Base-by-base conservation (phyloP, 305 asterid species). In the Ajuga reptans region DNA sequence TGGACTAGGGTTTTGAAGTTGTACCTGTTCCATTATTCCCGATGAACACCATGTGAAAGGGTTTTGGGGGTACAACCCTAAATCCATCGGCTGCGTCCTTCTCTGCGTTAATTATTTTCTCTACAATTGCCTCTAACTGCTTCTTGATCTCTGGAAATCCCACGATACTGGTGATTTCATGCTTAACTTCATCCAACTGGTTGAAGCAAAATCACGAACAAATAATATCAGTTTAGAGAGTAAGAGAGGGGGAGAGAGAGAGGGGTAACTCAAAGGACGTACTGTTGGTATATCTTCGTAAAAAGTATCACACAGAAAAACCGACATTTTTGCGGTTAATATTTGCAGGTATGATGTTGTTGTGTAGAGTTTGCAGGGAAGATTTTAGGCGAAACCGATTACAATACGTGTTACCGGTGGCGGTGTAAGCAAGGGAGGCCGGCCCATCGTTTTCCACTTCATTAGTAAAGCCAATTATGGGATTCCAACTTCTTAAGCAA, bases 41-140 rank as follows among this genome's bases (percentile, higher is more conserved):
- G 14, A 84, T 52, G 75, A 84, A 84, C 74, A 76, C 85, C 86
- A 84, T 80, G 39, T 84, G 89, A 60, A 82, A 80, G 76, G 84
- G 89, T 56, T 82, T 82, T 18, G 89, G 89, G 52, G 86, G 86
- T 36, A 77, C 69, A 74, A 84, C 84, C 72, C 75, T 79, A 60
- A 73, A 67, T 46, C 85, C 83, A 64, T 46, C 67, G 41, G 52
- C 65, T 4, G 80, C 78, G 36, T 78, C 75, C 71, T 78, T 78
- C 71, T 82, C 78, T 0, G 84, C 86, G 34, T 42, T 76, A n/a
- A 73, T 54, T 63, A 80, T 84, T 53, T 78, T 79, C 27, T 69
- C 74, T 24, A 84, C 64, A 58, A 84, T 74, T 5, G 76, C 65
- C 60, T 69, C 81, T 39, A 84, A 67, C 68, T 84, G 80, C 42